Conservation (phyloP, 768 basidiomycete species). For the Pleurotus eryngii region DNA sequence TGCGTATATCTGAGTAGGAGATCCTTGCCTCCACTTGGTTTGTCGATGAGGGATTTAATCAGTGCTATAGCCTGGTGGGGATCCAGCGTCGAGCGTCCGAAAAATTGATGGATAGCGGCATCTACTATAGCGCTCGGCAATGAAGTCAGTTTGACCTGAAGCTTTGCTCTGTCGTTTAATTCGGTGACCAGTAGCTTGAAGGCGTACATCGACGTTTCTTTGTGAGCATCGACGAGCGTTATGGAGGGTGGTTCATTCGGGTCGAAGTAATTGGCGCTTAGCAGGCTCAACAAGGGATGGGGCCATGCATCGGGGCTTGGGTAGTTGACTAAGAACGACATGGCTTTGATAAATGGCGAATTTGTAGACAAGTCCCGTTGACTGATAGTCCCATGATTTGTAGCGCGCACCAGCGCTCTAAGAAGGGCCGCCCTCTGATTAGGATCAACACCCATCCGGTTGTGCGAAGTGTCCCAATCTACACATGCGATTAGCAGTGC, state of each 20-base stretch:
- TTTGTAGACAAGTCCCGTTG: background rate
- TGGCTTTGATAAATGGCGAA: background rate
- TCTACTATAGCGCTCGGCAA: background rate
- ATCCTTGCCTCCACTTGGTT: background rate
- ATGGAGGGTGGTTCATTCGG: background rate
- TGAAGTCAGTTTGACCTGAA: background rate
- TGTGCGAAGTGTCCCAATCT: slow-evolving; percentile 4
- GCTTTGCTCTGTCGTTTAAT: background rate
- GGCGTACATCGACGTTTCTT: background rate
- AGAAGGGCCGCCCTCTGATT: background rate
- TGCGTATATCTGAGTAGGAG: slow-evolving; percentile 1
- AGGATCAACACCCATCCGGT: slow-evolving; percentile 1
- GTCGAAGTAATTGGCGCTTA: slow-evolving; percentile 1
- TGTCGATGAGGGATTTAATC: background rate
- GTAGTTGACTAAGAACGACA: background rate
- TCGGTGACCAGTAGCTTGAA: background rate
- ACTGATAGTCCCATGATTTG: background rate
- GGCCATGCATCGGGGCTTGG: slow-evolving; percentile 1
- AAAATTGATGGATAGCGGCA: background rate
- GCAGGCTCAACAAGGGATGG: background rate
- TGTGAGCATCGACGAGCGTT: background rate
- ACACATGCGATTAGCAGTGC: background rate
- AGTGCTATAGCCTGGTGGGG: background rate
- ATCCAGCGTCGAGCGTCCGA: background rate
- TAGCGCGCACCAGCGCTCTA: background rate